Conservation (phyloP, 192 early-diverging fungal genomes). For the Geosiphon pyriformis region DNA sequence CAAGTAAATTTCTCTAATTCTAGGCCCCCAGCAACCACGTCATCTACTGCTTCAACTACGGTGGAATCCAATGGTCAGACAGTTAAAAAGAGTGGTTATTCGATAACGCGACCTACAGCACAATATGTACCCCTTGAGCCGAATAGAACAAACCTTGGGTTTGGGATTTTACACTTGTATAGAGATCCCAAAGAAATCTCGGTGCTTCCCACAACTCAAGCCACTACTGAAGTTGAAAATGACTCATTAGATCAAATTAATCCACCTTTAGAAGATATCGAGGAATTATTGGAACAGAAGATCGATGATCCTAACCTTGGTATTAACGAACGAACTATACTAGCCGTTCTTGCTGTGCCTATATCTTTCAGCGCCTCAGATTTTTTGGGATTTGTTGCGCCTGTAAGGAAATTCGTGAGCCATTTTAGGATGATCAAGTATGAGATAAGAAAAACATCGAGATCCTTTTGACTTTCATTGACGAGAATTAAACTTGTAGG, state of each 20-base stretch:
- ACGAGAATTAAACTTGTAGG: no score
- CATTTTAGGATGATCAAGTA: slow-evolving; percentile 71
- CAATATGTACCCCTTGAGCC: slow-evolving; percentile 19
- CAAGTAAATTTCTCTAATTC: background rate
- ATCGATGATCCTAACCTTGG: background rate
- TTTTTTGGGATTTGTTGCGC: slow-evolving; percentile 79
- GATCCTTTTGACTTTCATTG: no score
- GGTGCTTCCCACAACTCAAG: background rate
- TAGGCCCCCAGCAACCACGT: background rate
- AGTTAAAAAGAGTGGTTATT: slow-evolving; percentile 13
- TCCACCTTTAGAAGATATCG: background rate
- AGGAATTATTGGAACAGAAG: background rate
- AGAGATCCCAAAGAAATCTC: slow-evolving; percentile 38
- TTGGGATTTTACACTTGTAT: slow-evolving; percentile 63
- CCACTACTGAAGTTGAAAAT: background rate
- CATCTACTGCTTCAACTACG: slow-evolving; percentile 8
- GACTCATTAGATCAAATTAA: background rate
- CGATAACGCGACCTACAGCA: background rate
- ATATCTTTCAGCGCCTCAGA: slow-evolving; percentile 85
- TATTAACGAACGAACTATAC: slow-evolving; percentile 11
- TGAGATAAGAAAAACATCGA: no score
- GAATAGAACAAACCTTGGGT: slow-evolving; percentile 24
- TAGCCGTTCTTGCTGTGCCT: slow-evolving; percentile 75
- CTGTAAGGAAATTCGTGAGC: slow-evolving; percentile 58
- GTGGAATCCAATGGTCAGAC: background rate